Percentiles rank a stretch among this genome's conserved stretches.
Evolutionary conservation across 2,329 filamentous ascomycete species (phyloP).

Genomic region (Scedosporium minutisporum): DNA sequence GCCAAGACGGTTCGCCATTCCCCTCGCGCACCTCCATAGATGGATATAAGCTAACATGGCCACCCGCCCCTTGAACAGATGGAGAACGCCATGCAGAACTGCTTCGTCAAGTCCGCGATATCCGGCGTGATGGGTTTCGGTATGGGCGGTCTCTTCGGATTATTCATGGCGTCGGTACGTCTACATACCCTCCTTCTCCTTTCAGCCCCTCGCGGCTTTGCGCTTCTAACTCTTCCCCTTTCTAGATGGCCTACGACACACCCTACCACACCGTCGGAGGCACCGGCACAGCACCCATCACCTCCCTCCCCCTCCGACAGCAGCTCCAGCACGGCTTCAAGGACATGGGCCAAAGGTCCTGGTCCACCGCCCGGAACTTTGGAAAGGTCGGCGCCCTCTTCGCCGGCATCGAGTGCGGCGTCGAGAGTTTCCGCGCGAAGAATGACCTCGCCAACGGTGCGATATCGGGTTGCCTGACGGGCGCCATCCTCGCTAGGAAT

Average conservation of each 20-base stretch:
- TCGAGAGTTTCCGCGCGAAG: slow-evolving; percentile 86
- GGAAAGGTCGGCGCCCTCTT: slow-evolving; percentile 88
- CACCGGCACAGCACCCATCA: slow-evolving; percentile 29
- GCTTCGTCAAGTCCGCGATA: slow-evolving; percentile 77
- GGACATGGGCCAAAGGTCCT: slow-evolving; percentile 85
- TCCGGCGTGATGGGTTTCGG: slow-evolving; percentile 90
- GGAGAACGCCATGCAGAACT: slow-evolving; percentile 82
- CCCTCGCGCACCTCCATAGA: no score
- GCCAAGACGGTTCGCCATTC: slow-evolving; percentile 9
- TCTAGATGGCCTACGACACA: slow-evolving; percentile 95
- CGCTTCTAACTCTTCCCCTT: slow-evolving; percentile 2
- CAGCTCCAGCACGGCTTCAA: slow-evolving; percentile 81
- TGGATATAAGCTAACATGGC: background rate
- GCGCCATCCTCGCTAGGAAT: slow-evolving; percentile 75
- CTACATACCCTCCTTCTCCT: slow-evolving; percentile 4
- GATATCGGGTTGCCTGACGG: slow-evolving; percentile 80
- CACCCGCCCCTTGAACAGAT: slow-evolving; percentile 50
- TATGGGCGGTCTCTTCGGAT: slow-evolving; percentile 84
- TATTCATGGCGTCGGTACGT: slow-evolving; percentile 95
- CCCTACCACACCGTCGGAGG: slow-evolving; percentile 53
- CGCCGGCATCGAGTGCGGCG: slow-evolving; percentile 86
- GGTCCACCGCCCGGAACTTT: slow-evolving; percentile 85
- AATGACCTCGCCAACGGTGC: slow-evolving; percentile 88
- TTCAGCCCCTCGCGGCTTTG: background rate
- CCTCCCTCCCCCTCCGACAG: slow-evolving; percentile 67